Conservation (phyloP, 345 rosid genomes). For the Pistacia vera region DNA sequence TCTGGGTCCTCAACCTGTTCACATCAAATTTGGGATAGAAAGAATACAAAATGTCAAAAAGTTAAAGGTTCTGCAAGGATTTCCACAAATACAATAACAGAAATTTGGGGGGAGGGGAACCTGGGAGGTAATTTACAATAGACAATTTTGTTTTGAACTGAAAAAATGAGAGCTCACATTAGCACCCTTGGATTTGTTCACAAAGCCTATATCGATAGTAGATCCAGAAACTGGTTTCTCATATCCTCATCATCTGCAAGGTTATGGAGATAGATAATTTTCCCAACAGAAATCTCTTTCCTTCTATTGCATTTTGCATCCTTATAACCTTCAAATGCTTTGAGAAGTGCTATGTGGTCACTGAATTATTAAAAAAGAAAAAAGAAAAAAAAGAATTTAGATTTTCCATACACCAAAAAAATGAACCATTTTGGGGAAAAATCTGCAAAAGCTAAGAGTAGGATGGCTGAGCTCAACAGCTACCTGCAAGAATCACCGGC, state of each 20-base stretch:
- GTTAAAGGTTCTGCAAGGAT: not conserved
- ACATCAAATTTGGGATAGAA: slow-evolving; percentile 23
- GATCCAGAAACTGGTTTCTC: slow-evolving; percentile 90
- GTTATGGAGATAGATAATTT: slow-evolving; percentile 78
- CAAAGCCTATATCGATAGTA: slow-evolving; percentile 90
- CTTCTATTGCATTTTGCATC: slow-evolving; percentile 70
- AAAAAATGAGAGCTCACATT: slow-evolving; percentile 53
- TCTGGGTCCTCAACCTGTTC: slow-evolving; percentile 86
- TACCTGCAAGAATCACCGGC: slow-evolving; percentile 99
- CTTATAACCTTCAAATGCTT: slow-evolving; percentile 84
- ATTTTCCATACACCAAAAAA: slow-evolving; percentile 10
- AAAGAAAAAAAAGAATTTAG: slow-evolving; percentile 11
- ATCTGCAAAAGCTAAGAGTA: not conserved
- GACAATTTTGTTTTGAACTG: too few relatives aligned
- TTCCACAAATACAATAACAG: not conserved
- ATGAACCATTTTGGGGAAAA: not conserved
- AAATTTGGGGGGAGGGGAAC: too few relatives aligned
- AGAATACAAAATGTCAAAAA: slow-evolving; percentile 13
- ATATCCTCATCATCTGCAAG: slow-evolving; percentile 89
- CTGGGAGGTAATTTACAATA: too few relatives aligned
- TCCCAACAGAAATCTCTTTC: slow-evolving; percentile 90
- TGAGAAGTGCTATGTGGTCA: slow-evolving; percentile 94
- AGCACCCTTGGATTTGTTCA: slow-evolving; percentile 78
- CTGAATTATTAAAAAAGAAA: slow-evolving; percentile 49
- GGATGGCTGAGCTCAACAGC: slow-evolving; percentile 5